Base-by-base conservation (phyloP, 257 asterid genomes). In the Parsonsia alboflavescens region DNA sequence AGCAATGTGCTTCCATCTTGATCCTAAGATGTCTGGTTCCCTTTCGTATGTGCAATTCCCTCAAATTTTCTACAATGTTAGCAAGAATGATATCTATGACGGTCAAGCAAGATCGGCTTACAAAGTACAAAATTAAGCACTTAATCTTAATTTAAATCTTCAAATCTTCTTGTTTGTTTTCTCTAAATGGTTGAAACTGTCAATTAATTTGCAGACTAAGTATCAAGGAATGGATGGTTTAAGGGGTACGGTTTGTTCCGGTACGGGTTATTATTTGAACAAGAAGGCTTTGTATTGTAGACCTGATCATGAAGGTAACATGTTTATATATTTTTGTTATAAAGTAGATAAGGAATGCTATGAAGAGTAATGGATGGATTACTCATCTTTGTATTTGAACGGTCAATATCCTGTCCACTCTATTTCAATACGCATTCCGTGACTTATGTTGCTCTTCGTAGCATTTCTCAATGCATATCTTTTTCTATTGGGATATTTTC, bases 151-250 rank as follows among this genome's bases (percentile, higher is more conserved):
- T 33, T 33, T 33, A 33, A 33, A 33, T 28, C 7, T 57, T 36
- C 59, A 49, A 41, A 4, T 19, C 3, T 30, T 36, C 21, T n/a
- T 54, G 1, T 7, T 52, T 58, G 7, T 7, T 42, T 16, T 41
- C n/a, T 28, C 30, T 44, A 68, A 68, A 42, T 21, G 72, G 12
- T 50, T 26, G 61, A 9, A n/a, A n/a, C n/a, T n/a, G n/a, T n/a
- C n/a, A n/a, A n/a, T n/a, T n/a, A n/a, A 8, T 72, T 48, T 69
- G 22, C 74, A 91, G 97, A 91, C 92, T 1, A 89, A 89, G 80
- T 89, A 86, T 75, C 97, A 89, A 89, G 97, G 97, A 30, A 91
- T 91, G 97, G 97, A 91, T 76, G 97, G 97, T 42, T 19, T 79
- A 75, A 81, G 87, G 4, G 96, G 96, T 65, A 77, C 91, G 0